phyloP scores from a whole-genome alignment of 352 stramenopile genomes.

The Globisporangium yorkense region DNA sequence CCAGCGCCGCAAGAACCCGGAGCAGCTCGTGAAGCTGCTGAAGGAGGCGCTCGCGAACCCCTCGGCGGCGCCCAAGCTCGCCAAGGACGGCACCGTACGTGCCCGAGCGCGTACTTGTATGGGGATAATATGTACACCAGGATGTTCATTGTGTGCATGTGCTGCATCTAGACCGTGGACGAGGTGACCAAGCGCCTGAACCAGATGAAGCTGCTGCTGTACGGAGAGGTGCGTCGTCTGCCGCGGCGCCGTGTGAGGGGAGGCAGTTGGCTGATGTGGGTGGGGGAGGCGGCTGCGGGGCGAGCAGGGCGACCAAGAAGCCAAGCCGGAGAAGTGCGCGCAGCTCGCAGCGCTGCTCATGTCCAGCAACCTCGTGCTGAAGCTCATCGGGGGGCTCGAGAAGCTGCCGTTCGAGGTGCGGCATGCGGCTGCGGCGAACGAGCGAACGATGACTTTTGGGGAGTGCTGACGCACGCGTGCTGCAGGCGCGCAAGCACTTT shows the following conservation, averaged over 20 bases:
- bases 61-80: conserved; percentile 34
- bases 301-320: conserved; percentile 59
- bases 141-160: neutral
- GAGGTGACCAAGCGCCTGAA: conserved; percentile 78
- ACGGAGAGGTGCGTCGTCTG: conserved; percentile 52
- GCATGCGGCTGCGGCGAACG: no score
- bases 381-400: conserved; percentile 58
- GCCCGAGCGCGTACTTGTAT: neutral
- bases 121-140: no score
- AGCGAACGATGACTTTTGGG: no score
- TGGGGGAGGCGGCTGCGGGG: no score
- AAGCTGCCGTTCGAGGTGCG: conserved; percentile 76
- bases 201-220: conserved; percentile 82
- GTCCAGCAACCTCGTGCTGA: conserved; percentile 54
- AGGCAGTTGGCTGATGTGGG: no score
- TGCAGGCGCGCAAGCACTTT: conserved; percentile 70
- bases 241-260: neutral
- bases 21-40: conserved; percentile 79
- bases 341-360: conserved; percentile 77
- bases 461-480: neutral
- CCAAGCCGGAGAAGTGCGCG: conserved; percentile 71
- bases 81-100: conserved; percentile 39
- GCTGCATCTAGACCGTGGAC: conserved; percentile 28
- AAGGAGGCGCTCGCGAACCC: conserved; percentile 65
- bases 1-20: conserved; percentile 68